Base-by-base conservation (phyloP, 441 rosid genomes). In the Populus hybrid region DNA sequence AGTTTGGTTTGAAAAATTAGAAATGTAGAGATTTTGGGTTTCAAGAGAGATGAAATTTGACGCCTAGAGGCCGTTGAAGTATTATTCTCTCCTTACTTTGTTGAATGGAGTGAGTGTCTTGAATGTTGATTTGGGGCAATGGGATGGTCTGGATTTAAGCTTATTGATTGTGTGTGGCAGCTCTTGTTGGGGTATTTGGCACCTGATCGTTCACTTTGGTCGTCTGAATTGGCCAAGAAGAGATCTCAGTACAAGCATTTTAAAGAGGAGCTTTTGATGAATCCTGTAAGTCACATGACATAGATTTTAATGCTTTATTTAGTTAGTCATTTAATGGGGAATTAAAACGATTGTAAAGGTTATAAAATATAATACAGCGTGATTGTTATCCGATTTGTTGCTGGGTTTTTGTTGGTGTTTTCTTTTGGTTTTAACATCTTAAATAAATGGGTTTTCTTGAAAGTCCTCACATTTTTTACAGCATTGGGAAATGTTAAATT, bases 171-270 rank as follows among this genome's bases (percentile, higher is more conserved):
- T 65, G 74, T 82, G 69, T 91, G 84, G 81, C 89, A 95, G 99
- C 88, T 96, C 72, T 89, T 96, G 79, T 89, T 96, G 78, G 99
- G 98, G 35, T 94, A 92, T 83, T 80, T 94, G 67, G 94, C 98
- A 5, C 88, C 94, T 50, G 99, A 96, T 79, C 95, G 96, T 61
- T 85, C 85, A 5, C 91, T 90, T 23, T 96, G 99, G 99, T 85
- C 91, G 3, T 76, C 88, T 36, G 97, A 96, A 81, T 78, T 94
- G 85, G 87, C 92, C 40, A 95, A 89, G 85, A 96, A 86, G 89
- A 90, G 99, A 79, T 88, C 94, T 32, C 98, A 96, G 76, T 96
- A 92, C 91, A 94, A 85, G 83, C 93, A 86, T 82, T 96, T 92
- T 40, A 96, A 92, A 76, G 94, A 92, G 9, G 99, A 96, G 77